These are phyloP conservation scores for Pisolithus microcarpus DNA, from an alignment of 768 basidiomycete genomes.

Conservation along the genomic window DNA sequence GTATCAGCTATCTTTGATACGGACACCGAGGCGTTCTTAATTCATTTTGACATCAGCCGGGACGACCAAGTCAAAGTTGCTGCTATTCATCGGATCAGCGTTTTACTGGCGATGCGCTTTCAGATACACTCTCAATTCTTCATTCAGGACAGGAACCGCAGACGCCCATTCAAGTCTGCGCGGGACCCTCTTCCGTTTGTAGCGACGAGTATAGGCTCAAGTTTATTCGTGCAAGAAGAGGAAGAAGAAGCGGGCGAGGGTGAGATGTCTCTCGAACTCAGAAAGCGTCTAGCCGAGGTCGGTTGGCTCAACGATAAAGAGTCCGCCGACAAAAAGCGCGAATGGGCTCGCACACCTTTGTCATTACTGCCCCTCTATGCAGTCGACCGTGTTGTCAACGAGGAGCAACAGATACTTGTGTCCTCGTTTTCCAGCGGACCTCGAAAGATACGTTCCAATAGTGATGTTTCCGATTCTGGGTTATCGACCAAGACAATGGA, in stretches of 20 bases:
- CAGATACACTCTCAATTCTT: conserved; percentile 60
- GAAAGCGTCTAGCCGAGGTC: conserved; percentile 61
- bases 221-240: conserved; percentile 48
- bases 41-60: conserved; percentile 1
- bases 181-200: conserved; percentile 68
- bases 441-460: conserved; percentile 22
- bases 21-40: neutral
- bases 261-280: conserved; percentile 56
- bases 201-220: conserved; percentile 68
- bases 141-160: conserved; percentile 51
- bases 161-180: conserved; percentile 62
- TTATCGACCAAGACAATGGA: conserved; percentile 36
- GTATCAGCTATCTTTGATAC: conserved; percentile 3
- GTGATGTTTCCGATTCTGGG: conserved; percentile 22
- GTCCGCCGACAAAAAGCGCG: conserved; percentile 46
- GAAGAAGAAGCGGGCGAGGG: conserved; percentile 45
- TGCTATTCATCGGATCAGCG: conserved; percentile 49
- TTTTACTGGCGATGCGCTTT: conserved; percentile 60
- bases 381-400: conserved; percentile 42
- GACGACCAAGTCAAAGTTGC: conserved; percentile 32
- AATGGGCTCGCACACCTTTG: conserved; percentile 58
- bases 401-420: conserved; percentile 23
- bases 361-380: conserved; percentile 54
- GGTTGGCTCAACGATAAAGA: conserved; percentile 65
- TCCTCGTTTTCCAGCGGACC: conserved; percentile 30